Conservation (phyloP, 1,284 basidiomycete genomes). For the Puccinia coronata region DNA sequence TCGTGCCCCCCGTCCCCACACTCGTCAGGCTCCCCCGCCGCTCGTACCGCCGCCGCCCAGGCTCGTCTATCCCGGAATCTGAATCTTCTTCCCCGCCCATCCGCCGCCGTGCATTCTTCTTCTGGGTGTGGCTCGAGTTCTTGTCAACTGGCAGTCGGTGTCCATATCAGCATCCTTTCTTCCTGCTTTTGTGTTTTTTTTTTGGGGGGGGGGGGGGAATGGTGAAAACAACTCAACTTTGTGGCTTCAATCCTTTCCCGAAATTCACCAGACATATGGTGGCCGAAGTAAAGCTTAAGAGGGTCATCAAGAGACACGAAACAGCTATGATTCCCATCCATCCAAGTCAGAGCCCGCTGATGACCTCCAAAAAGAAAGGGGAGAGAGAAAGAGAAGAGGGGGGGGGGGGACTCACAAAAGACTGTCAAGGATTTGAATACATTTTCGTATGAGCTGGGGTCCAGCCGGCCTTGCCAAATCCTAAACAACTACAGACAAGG, state of each 20-base stretch:
- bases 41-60: no score
- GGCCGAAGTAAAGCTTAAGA: slow-evolving; percentile 2
- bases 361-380: background rate
- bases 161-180: background rate
- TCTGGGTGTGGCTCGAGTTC: background rate
- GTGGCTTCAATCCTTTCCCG: slow-evolving; percentile 31
- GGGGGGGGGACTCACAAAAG: slow-evolving; percentile 20
- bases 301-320: slow-evolving; percentile 30
- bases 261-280: slow-evolving; percentile 35
- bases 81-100: background rate
- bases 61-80: background rate
- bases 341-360: background rate
- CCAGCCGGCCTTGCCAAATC: slow-evolving; percentile 40
- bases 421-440: slow-evolving; percentile 45
- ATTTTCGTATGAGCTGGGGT: background rate
- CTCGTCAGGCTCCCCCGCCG: no score
- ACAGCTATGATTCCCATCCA: no score
- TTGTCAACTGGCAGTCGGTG: background rate
- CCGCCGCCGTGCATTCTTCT: background rate
- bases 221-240: slow-evolving; percentile 17
- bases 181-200: no score
- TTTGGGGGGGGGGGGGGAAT: no score
- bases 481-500: slow-evolving; percentile 16
- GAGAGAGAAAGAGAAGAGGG: background rate
- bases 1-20: background rate